Evolutionary conservation across 345 rosid genomes (phyloP).

Genomic region (Linum tenue): DNA sequence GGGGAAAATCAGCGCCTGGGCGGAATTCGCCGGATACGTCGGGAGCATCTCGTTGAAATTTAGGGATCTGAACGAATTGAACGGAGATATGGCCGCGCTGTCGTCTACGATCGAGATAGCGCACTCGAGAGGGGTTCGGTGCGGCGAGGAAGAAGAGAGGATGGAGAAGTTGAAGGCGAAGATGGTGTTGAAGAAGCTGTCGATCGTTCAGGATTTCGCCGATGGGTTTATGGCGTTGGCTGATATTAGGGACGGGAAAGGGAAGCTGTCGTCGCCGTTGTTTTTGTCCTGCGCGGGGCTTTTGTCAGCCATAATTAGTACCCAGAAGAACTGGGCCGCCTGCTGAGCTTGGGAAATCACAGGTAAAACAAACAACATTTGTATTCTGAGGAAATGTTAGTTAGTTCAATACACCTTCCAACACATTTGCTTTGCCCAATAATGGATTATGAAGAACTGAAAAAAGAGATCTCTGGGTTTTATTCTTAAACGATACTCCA

Average conservation of each 20-base stretch:
- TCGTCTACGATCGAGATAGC: constrained; percentile 43
- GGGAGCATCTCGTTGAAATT: constrained; percentile 65
- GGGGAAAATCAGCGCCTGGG: constrained; percentile 69
- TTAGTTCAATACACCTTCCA: background rate
- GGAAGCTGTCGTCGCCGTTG: constrained; percentile 44
- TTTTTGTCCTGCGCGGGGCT: constrained; percentile 64
- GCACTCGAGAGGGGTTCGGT: constrained; percentile 31
- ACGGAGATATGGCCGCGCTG: constrained; percentile 43
- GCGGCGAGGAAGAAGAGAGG: constrained; percentile 36
- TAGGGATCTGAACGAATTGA: constrained; percentile 57
- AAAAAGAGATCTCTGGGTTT: too few species aligned
- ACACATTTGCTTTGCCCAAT: background rate
- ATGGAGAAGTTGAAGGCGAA: constrained; percentile 55
- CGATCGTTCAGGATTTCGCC: constrained; percentile 74
- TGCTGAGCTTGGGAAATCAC: constrained; percentile 29
- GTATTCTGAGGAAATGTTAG: background rate
- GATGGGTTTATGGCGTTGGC: constrained; percentile 77
- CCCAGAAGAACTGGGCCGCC: constrained; percentile 85
- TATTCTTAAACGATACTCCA: too few species aligned
- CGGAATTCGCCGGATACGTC: constrained; percentile 61
- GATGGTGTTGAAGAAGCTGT: constrained; percentile 60
- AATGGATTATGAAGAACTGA: too few species aligned
- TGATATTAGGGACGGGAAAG: constrained; percentile 64
- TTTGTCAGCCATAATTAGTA: constrained; percentile 73
- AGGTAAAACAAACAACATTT: background rate